These are phyloP conservation scores for Patellifolia procumbens DNA, from an alignment of 179 eudicot genomes.

Conservation along the genomic window DNA sequence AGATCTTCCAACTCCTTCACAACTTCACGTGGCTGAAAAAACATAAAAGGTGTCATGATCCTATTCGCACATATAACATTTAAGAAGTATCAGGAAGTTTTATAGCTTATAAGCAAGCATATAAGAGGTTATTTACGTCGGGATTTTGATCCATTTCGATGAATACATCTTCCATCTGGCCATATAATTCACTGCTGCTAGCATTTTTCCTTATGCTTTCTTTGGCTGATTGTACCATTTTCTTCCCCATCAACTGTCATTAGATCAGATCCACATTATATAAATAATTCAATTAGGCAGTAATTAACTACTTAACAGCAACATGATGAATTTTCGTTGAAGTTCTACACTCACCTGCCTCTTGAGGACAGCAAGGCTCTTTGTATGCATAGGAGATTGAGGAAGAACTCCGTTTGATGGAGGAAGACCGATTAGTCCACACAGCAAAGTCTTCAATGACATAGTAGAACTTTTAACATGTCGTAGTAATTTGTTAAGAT, in stretches of 20 bases:
- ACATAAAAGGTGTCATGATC: neutral
- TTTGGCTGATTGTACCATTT: slow-evolving; percentile 63
- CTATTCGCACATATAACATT: neutral
- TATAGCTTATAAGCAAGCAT: neutral
- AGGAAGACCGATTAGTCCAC: slow-evolving; percentile 64
- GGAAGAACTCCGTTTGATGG: slow-evolving; percentile 72
- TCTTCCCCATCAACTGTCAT: slow-evolving; percentile 57
- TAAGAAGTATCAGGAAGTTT: neutral
- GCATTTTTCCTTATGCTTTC: slow-evolving; percentile 62
- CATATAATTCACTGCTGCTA: slow-evolving; percentile 55
- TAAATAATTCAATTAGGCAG: slow-evolving; percentile 17
- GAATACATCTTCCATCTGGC: slow-evolving; percentile 72
- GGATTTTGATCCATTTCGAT: slow-evolving; percentile 65
- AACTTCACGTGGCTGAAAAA: slow-evolving; percentile 47
- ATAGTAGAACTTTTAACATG: no score
- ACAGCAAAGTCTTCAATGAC: slow-evolving; percentile 46
- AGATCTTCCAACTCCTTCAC: slow-evolving; percentile 55
- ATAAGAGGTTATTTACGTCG: slow-evolving; percentile 40
- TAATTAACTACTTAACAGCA: neutral
- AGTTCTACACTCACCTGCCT: slow-evolving; percentile 40
- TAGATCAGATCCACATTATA: slow-evolving; percentile 4
- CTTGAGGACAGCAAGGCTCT: slow-evolving; percentile 59
- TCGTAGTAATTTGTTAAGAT: no score
- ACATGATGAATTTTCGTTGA: neutral
- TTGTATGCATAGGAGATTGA: slow-evolving; percentile 73